Conservation (phyloP, 2,329 filamentous ascomycete species). For the Ceratocystis huliohia region DNA sequence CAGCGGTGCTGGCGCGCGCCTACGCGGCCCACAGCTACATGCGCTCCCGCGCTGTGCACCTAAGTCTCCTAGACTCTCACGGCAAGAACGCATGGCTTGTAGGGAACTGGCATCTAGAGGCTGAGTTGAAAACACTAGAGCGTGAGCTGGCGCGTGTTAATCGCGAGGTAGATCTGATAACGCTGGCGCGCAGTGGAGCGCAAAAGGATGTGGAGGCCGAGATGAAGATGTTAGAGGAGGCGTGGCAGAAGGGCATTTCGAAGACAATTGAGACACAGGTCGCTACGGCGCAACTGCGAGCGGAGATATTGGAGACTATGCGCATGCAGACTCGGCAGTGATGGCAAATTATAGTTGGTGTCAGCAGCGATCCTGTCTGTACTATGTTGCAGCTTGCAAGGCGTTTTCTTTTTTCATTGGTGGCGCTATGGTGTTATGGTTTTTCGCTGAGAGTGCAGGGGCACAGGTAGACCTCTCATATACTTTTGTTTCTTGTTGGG, state of each 20-base stretch:
- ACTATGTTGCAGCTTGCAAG: not conserved
- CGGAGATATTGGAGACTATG: slow-evolving; percentile 53
- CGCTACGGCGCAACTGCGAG: slow-evolving; percentile 59
- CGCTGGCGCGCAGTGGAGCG: slow-evolving; percentile 51
- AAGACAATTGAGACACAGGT: slow-evolving; percentile 76
- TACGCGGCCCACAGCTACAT: slow-evolving; percentile 43
- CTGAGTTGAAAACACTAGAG: slow-evolving; percentile 56
- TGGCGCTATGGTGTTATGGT: not conserved
- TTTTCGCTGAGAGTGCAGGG: not conserved
- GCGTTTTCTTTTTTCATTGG: not conserved
- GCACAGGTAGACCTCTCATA: not conserved
- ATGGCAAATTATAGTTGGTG: not conserved
- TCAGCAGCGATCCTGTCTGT: not conserved
- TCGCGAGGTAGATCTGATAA: slow-evolving; percentile 59
- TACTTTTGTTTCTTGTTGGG: not conserved
- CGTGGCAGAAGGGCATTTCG: slow-evolving; percentile 68
- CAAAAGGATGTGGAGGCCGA: slow-evolving; percentile 65
- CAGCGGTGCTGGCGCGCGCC: slow-evolving; percentile 49
- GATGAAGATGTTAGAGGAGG: slow-evolving; percentile 58
- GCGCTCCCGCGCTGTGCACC: slow-evolving; percentile 38
- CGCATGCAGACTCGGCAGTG: slow-evolving; percentile 25
- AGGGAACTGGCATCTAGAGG: slow-evolving; percentile 68
- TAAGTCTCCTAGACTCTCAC: slow-evolving; percentile 63
- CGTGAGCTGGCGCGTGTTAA: slow-evolving; percentile 56
- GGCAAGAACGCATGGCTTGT: slow-evolving; percentile 90